phyloP scores from a whole-genome alignment of 768 basidiomycete genomes.

The Lactifluus echinatus region DNA sequence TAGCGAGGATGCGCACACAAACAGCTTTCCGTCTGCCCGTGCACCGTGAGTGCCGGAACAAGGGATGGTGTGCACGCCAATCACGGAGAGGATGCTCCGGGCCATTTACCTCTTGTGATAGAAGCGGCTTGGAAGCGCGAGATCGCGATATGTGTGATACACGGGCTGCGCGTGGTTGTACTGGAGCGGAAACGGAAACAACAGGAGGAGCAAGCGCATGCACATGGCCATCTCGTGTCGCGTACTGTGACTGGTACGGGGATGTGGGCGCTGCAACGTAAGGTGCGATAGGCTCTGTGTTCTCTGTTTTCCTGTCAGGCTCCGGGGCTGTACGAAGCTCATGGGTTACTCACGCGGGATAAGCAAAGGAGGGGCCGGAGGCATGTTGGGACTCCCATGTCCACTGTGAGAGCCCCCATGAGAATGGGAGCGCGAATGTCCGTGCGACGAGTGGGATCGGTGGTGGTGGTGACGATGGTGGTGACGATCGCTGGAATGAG shows the following conservation, averaged over 20 bases:
- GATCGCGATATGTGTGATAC: background rate
- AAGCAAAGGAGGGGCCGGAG: constrained; percentile 5
- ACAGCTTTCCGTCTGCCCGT: constrained; percentile 83
- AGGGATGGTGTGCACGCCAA: constrained; percentile 13
- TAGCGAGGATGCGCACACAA: constrained; percentile 43
- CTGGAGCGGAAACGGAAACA: background rate
- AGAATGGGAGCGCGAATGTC: constrained; percentile 9
- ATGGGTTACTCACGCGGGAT: background rate
- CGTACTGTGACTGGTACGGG: background rate
- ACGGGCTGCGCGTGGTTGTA: background rate
- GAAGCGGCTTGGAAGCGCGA: background rate
- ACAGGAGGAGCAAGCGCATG: background rate
- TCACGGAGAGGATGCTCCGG: background rate
- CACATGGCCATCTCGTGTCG: background rate
- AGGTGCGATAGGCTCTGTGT: constrained; percentile 5
- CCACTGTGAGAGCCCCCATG: background rate
- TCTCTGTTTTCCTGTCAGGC: background rate
- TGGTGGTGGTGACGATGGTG: background rate
- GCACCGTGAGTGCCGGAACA: constrained; percentile 85
- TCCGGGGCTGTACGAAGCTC: background rate
- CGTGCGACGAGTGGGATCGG: background rate
- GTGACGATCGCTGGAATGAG: constrained; percentile 15
- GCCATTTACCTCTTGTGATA: constrained; percentile 4
- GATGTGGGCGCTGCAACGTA: background rate
- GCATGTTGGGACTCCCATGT: background rate